Evolutionary conservation across 2,329 filamentous ascomycete genomes (phyloP), one percentile per base, ranked within the genome.

Genomic region (Colletotrichum karsti): DNA sequence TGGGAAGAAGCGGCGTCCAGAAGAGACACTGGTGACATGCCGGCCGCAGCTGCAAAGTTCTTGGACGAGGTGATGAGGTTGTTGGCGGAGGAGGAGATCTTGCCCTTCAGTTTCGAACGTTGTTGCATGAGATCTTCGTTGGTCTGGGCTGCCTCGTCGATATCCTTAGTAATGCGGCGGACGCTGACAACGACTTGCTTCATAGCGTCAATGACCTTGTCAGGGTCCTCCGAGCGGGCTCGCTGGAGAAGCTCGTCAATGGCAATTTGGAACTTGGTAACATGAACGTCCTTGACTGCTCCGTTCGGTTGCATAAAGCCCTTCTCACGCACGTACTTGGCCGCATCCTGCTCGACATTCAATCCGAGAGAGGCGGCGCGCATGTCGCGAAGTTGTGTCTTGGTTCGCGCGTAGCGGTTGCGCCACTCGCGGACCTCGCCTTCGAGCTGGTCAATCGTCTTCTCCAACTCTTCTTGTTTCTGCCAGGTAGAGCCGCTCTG

Each of bases 51-150:
- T 35, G 93, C 91, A 78, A 96, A 97, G 76, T 97, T 97, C 82
- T 97, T 97, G 35, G 93, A 92, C 1, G 95, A 94, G 3, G 95
- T 98, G 74, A 98, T 98, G 65, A 99, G 85, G 75, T 95, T 96
- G 84, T 98, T 98, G 54, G 96, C 95, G 1, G 95, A 97, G 3
- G 92, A 92, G n/a, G 94, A 97, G 3, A 98, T 92, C 66, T 92
- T 91, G 55, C 89, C 87, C 80, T 93, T 97, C 69, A 97, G 86
- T 78, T 91, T 94, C 28, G 85, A 83, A 71, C 90, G 89, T 70
- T 91, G 84, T 71, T 89, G 87, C 39, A 82, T 78, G 28, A 84
- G 70, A 15, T 88, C 83, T 37, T 87, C 87, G 69, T 88, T 87
- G 37, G 81, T 85, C 2, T 84, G 79, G 9, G 82, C 79, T 12